Conservation (phyloP, 768 basidiomycete species). For the Zangia roseola region DNA sequence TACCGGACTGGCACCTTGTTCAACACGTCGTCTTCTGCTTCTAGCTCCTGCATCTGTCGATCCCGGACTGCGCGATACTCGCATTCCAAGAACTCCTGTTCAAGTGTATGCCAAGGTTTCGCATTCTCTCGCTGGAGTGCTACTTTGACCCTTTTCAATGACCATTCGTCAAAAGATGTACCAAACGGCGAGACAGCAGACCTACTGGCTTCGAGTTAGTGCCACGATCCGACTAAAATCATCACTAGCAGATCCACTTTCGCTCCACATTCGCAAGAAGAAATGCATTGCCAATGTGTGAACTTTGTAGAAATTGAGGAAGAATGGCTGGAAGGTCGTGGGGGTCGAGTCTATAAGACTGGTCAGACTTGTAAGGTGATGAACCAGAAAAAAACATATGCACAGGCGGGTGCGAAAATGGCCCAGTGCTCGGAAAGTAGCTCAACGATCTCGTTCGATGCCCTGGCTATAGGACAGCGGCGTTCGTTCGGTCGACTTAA, state of each 20-base stretch:
- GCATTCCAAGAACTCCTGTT: conserved; percentile 74
- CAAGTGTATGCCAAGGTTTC: conserved; percentile 81
- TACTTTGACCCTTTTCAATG: conserved; percentile 59
- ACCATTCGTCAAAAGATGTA: conserved; percentile 6
- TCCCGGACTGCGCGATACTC: conserved; percentile 87
- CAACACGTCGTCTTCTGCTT: conserved; percentile 82
- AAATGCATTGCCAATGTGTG: conserved; percentile 81
- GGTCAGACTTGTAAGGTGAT: conserved; percentile 1
- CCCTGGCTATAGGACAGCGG: conserved; percentile 79
- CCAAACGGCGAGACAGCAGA: conserved; percentile 15
- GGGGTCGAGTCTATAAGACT: conserved; percentile 60
- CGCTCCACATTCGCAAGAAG: conserved; percentile 92
- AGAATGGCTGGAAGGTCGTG: conserved; percentile 82
- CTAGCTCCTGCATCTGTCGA: conserved; percentile 87
- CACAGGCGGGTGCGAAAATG: conserved; percentile 84
- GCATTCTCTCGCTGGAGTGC: conserved; percentile 73
- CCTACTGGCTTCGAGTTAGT: conserved; percentile 82
- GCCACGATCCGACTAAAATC: conserved; percentile 81
- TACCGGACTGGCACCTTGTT: conserved; percentile 86
- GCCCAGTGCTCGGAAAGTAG: conserved; percentile 83
- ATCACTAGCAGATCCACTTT: conserved; percentile 71
- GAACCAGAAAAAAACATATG: conserved; percentile 25
- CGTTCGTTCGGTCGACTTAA: conserved; percentile 68
- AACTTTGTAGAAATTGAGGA: conserved; percentile 79
- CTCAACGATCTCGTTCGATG: conserved; percentile 84